These are phyloP conservation scores for Linnemannia zychae DNA, from an alignment of 192 early-diverging fungal species.

Conservation along the genomic window DNA sequence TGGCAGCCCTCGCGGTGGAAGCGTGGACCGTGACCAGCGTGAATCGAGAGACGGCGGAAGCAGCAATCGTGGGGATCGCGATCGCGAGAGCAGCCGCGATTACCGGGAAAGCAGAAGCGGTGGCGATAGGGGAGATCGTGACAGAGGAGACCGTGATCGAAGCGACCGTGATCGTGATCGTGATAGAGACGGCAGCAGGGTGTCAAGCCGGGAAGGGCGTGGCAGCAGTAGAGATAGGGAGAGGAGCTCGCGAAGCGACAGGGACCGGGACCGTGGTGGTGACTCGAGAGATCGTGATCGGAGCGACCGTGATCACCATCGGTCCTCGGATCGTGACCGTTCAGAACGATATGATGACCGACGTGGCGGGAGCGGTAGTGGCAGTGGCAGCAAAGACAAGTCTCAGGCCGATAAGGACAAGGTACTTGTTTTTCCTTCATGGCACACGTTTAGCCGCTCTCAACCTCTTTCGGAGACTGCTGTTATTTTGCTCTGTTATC, in stretches of 20 bases:
- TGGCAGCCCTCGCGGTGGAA: slow-evolving; percentile 31
- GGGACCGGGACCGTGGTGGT: slow-evolving; percentile 22
- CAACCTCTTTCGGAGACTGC: not conserved
- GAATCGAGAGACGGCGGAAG: slow-evolving; percentile 16
- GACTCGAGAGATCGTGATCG: slow-evolving; percentile 14
- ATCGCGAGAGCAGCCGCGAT: slow-evolving; percentile 7
- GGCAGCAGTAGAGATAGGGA: slow-evolving; percentile 46
- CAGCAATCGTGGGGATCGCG: not conserved
- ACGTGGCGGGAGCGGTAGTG: slow-evolving; percentile 8
- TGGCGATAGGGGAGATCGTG: slow-evolving; percentile 17
- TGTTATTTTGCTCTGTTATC: not conserved
- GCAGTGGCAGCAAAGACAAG: slow-evolving; percentile 26
- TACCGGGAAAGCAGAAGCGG: not conserved
- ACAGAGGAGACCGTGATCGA: slow-evolving; percentile 21
- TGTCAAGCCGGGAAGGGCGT: slow-evolving; percentile 38
- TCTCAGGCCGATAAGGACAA: slow-evolving; percentile 50
- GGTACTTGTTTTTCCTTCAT: slow-evolving; percentile 23
- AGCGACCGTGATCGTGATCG: slow-evolving; percentile 30
- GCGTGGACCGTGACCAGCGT: slow-evolving; percentile 28
- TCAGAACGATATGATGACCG: slow-evolving; percentile 45
- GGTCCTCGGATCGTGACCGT: not conserved
- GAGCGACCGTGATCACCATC: slow-evolving; percentile 30
- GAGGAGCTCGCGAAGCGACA: slow-evolving; percentile 34
- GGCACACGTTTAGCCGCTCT: too few species aligned
- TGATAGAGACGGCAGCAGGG: slow-evolving; percentile 24